phyloP scores from a whole-genome alignment of 768 basidiomycete genomes.

The Termitomyces sp. region DNA sequence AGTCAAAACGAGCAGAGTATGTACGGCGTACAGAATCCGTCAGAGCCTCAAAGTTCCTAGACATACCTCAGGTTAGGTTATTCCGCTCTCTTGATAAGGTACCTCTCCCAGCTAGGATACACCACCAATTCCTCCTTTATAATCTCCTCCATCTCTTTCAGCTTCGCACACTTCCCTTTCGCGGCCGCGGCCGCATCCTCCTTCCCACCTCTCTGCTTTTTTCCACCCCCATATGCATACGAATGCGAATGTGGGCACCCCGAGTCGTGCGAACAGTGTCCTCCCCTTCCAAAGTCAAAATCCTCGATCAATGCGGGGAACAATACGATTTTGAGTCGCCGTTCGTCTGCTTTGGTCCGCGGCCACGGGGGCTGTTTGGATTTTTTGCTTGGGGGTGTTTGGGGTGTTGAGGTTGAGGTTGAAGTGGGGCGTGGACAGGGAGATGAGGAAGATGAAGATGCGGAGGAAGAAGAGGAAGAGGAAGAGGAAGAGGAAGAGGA shows the following conservation, averaged over 20 bases:
- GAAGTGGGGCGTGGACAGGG: conserved; percentile 21
- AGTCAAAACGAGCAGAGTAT: not conserved
- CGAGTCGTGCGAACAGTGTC: not conserved
- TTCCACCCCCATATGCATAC: not conserved
- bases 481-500: conserved; percentile 20
- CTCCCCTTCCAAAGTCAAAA: conserved; percentile 2
- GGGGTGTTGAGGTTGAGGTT: not conserved
- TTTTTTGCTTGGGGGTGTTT: conserved; percentile 25
- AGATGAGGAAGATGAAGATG: conserved; percentile 14
- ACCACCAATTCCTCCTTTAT: conserved; percentile 43
- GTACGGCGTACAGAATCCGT: not conserved
- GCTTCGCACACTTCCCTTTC: not conserved
- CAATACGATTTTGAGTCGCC: conserved; percentile 49
- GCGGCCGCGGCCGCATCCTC: conserved; percentile 24
- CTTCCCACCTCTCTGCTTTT: conserved; percentile 19
- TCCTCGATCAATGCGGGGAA: conserved; percentile 34
- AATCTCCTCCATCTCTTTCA: conserved; percentile 23
- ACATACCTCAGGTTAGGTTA: no score
- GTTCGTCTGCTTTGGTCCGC: conserved; percentile 45
- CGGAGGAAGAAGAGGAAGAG: conserved; percentile 14
- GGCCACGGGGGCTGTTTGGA: conserved; percentile 51
- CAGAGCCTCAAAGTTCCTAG: no score
- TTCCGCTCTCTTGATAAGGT: conserved; percentile 43
- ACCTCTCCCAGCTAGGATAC: conserved; percentile 67
- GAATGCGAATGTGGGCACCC: not conserved